Evolutionary conservation across 257 asterid genomes (phyloP).

Genomic region (Osmanthus fragrans): DNA sequence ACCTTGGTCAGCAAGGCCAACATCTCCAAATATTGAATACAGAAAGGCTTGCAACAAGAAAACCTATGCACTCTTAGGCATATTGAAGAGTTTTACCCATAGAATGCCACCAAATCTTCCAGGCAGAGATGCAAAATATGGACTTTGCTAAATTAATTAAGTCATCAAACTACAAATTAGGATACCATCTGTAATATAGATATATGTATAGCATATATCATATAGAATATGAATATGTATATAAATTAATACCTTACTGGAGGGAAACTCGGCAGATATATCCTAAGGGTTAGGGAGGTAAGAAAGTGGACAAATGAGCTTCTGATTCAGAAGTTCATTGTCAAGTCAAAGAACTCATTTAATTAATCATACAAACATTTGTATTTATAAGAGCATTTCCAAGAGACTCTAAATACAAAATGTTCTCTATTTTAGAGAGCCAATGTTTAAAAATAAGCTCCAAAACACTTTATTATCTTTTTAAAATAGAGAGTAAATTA

Average conservation of each 20-base stretch:
- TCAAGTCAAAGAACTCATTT: not conserved
- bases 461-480: too few relatives aligned
- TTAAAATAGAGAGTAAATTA: too few relatives aligned
- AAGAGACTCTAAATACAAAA: too few relatives aligned
- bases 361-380: not conserved
- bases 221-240: not conserved
- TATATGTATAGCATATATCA: not conserved
- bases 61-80: constrained; percentile 25
- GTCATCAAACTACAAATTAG: not conserved
- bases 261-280: not conserved
- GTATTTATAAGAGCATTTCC: not conserved
- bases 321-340: too few relatives aligned
- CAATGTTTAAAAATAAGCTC: too few relatives aligned
- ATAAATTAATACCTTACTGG: not conserved
- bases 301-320: not conserved
- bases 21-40: constrained; percentile 22
- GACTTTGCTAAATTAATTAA: constrained; percentile 11
- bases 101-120: constrained; percentile 25
- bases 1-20: constrained; percentile 33
- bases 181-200: not conserved
- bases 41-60: constrained; percentile 28
- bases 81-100: constrained; percentile 6
- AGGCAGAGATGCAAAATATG: constrained; percentile 8
- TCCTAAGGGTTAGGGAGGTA: not conserved
- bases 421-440: too few relatives aligned